Evolutionary conservation across 345 rosid genomes (phyloP).

Genomic region (Boechera retrofracta): DNA sequence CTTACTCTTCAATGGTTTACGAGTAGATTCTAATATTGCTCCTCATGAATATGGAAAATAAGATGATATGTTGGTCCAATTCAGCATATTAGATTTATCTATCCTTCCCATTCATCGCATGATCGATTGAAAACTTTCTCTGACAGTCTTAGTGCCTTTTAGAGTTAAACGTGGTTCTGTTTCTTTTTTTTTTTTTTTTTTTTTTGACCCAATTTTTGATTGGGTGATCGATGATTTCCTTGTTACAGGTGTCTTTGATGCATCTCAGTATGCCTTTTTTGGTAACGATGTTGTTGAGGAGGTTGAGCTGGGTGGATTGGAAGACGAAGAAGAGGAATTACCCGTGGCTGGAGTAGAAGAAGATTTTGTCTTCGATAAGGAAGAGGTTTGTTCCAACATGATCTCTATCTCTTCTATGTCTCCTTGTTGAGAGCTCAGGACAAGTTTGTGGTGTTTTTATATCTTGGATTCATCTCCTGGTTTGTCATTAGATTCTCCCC

Average conservation of each 20-base stretch:
- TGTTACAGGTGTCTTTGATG: conserved; percentile 75
- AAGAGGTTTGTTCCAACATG: conserved; percentile 56
- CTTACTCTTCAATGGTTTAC: no score
- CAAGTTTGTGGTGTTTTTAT: conserved; percentile 2
- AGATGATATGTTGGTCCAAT: no score
- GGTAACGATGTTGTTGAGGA: conserved; percentile 86
- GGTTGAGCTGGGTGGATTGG: conserved; percentile 93
- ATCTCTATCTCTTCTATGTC: conserved; percentile 7
- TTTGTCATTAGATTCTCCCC: conserved; percentile 16
- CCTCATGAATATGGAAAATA: no score
- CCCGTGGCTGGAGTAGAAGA: conserved; percentile 57
- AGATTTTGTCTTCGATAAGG: conserved; percentile 62
- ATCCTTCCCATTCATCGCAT: no score
- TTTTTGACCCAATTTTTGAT: not conserved
- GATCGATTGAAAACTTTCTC: not conserved
- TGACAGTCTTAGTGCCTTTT: not conserved
- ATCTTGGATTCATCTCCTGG: conserved; percentile 2
- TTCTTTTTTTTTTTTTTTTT: not conserved
- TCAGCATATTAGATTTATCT: no score
- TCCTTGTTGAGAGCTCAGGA: not conserved
- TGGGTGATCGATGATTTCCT: not conserved
- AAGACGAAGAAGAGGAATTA: conserved; percentile 63
- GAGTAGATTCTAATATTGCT: no score
- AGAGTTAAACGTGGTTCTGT: not conserved
- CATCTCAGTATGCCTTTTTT: conserved; percentile 94